Evolutionary conservation across 2,329 filamentous ascomycete genomes (phyloP).

Genomic region (Bipolaris oryzae): DNA sequence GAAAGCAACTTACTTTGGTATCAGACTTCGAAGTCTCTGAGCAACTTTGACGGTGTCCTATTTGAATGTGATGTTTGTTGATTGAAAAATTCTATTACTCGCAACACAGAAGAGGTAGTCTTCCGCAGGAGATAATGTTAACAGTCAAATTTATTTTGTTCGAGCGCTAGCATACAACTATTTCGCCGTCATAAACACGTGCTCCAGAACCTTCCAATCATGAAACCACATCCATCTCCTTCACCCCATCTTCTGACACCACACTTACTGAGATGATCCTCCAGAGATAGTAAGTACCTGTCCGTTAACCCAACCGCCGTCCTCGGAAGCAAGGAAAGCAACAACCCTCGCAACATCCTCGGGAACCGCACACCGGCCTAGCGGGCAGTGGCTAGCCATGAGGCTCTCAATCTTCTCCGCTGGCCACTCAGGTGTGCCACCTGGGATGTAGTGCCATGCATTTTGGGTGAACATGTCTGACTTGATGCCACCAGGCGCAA

Average conservation of each 20-base stretch:
- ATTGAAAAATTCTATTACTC: too few relatives aligned
- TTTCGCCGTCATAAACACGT: not conserved
- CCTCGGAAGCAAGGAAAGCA: constrained; percentile 48
- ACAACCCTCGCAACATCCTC: constrained; percentile 54
- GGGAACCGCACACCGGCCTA: constrained; percentile 56
- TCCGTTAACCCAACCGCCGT: constrained; percentile 50
- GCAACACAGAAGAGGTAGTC: too few relatives aligned
- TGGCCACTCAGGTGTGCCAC: constrained; percentile 56
- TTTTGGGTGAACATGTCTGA: constrained; percentile 78
- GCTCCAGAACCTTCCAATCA: constrained; percentile 2
- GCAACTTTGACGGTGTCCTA: too few relatives aligned
- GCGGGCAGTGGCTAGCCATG: constrained; percentile 58
- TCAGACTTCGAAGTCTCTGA: not conserved
- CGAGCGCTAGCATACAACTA: constrained; percentile 4
- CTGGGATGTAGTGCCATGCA: constrained; percentile 59
- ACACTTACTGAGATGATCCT: constrained; percentile 47
- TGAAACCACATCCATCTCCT: not conserved
- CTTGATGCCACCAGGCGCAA: constrained; percentile 75
- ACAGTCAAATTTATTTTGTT: constrained; percentile 1
- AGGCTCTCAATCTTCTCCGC: constrained; percentile 57
- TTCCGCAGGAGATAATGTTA: not conserved
- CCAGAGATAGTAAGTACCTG: constrained; percentile 52
- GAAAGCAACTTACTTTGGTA: not conserved
- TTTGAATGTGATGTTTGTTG: too few relatives aligned
- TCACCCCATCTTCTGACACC: not conserved